A percentile compares a stretch with the other conserved stretches of the same genome.
Conservation (phyloP, 1,284 basidiomycete genomes). For the Inonotus hispidus region DNA sequence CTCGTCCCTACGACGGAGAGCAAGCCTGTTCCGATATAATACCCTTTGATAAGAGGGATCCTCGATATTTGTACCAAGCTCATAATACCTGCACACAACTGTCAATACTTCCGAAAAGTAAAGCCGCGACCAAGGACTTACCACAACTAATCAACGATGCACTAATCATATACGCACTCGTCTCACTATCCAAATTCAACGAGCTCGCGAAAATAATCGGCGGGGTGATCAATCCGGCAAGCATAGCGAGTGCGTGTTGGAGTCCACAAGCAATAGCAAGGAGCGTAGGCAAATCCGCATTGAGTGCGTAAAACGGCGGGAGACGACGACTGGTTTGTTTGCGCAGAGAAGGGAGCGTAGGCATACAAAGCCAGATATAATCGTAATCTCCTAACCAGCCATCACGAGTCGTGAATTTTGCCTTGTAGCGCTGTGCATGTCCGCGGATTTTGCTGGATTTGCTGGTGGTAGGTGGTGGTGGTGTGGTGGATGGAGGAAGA, state of each 20-base stretch:
- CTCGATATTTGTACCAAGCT: constrained; percentile 74
- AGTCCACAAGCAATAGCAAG: constrained; percentile 66
- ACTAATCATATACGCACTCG: constrained; percentile 77
- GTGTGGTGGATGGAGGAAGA: constrained; percentile 17
- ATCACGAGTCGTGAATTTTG: constrained; percentile 41
- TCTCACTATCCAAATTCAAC: constrained; percentile 48
- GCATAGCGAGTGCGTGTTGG: constrained; percentile 79
- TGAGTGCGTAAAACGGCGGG: constrained; percentile 71
- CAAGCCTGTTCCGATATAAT: constrained; percentile 73
- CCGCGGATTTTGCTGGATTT: neutral
- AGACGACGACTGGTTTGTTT: constrained; percentile 28
- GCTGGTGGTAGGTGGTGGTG: neutral
- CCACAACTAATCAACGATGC: constrained; percentile 76
- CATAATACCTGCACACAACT: constrained; percentile 49
- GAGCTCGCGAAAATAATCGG: constrained; percentile 77
- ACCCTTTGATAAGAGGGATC: constrained; percentile 51
- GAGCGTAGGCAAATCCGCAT: constrained; percentile 62
- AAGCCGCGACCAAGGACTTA: constrained; percentile 24
- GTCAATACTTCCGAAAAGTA: neutral
- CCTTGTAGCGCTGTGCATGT: constrained; percentile 19
- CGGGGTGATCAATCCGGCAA: constrained; percentile 68
- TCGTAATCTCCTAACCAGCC: constrained; percentile 80
- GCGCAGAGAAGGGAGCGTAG: constrained; percentile 48
- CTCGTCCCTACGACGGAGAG: constrained; percentile 83
- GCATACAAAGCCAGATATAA: constrained; percentile 67